phyloP scores from a whole-genome alignment of 1,284 basidiomycete genomes.

The Inonotus obliquus region DNA sequence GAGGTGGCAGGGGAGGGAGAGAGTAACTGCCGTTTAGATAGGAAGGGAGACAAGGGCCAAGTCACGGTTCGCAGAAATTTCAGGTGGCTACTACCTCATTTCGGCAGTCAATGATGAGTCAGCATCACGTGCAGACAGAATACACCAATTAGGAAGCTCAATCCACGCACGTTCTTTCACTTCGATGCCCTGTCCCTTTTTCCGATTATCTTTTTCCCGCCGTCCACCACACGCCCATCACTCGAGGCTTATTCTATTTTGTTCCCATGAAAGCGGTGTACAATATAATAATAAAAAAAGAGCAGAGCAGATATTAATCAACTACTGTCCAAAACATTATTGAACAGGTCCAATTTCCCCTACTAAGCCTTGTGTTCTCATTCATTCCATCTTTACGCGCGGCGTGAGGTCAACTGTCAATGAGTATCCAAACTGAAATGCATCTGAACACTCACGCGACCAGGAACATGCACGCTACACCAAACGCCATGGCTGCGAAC shows the following conservation, averaged over 20 bases:
- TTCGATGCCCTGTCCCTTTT: not conserved
- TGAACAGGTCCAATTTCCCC: not conserved
- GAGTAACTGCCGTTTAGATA: conserved; percentile 9
- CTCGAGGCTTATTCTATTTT: not conserved
- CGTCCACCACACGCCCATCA: too few species aligned
- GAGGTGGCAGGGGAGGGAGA: conserved; percentile 1
- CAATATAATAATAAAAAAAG: too few species aligned
- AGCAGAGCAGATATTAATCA: not conserved
- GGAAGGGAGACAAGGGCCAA: conserved; percentile 10
- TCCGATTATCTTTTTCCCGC: not conserved
- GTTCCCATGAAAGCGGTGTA: not conserved
- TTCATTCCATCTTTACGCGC: conserved; percentile 72
- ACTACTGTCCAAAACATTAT: not conserved
- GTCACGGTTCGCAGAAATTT: conserved; percentile 8
- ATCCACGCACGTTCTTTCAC: conserved; percentile 34
- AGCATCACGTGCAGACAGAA: not conserved
- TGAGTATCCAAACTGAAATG: conserved; percentile 7
- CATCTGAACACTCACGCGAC: conserved; percentile 66
- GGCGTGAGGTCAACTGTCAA: conserved; percentile 19
- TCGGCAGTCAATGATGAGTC: not conserved
- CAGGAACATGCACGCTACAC: conserved; percentile 83
- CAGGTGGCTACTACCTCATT: conserved; percentile 4
- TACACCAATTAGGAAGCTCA: conserved; percentile 17
- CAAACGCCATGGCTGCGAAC: conserved; percentile 87
- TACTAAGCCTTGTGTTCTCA: conserved; percentile 27